A percentile compares a stretch with the other conserved stretches of the same genome.
These are phyloP conservation scores for Rhizoclosmatium globosum DNA, from an alignment of 192 early-diverging fungal species.

Conservation along the genomic window DNA sequence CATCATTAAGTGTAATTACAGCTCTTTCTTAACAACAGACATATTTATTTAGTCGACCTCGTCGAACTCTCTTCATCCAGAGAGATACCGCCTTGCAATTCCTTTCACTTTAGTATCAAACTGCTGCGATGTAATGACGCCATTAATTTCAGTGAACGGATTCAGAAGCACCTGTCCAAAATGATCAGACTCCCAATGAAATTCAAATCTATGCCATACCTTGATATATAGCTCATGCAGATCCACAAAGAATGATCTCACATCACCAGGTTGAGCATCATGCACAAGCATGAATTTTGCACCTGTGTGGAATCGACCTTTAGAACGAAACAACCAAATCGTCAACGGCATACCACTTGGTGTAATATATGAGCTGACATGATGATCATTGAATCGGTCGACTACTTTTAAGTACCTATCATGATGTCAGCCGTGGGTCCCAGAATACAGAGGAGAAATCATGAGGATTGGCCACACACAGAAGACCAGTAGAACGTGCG, in stretches of 20 bases:
- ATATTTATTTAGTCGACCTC: too few species aligned
- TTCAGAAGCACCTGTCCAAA: slow-evolving; percentile 78
- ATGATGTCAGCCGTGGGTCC: neutral
- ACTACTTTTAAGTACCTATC: slow-evolving; percentile 91
- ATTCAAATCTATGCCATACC: slow-evolving; percentile 57
- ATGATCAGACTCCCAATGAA: slow-evolving; percentile 10
- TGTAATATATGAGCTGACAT: slow-evolving; percentile 90
- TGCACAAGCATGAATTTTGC: slow-evolving; percentile 85
- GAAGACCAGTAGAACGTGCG: too few species aligned
- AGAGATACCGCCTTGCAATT: slow-evolving; percentile 80
- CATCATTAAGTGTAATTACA: too few species aligned
- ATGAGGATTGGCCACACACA: too few species aligned
- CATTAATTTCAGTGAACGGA: slow-evolving; percentile 88
- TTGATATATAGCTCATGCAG: slow-evolving; percentile 88
- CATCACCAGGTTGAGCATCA: slow-evolving; percentile 79
- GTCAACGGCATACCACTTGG: slow-evolving; percentile 72
- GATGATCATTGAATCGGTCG: slow-evolving; percentile 95
- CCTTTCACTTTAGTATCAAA: slow-evolving; percentile 85
- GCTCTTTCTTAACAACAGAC: too few species aligned
- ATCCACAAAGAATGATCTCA: slow-evolving; percentile 84
- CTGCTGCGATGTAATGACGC: slow-evolving; percentile 75
- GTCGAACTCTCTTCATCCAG: neutral
- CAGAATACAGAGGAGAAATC: too few species aligned
- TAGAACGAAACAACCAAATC: neutral
- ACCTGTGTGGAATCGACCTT: slow-evolving; percentile 48